phyloP scores from a whole-genome alignment of 106 monocot species.

The Acorus calamus region DNA sequence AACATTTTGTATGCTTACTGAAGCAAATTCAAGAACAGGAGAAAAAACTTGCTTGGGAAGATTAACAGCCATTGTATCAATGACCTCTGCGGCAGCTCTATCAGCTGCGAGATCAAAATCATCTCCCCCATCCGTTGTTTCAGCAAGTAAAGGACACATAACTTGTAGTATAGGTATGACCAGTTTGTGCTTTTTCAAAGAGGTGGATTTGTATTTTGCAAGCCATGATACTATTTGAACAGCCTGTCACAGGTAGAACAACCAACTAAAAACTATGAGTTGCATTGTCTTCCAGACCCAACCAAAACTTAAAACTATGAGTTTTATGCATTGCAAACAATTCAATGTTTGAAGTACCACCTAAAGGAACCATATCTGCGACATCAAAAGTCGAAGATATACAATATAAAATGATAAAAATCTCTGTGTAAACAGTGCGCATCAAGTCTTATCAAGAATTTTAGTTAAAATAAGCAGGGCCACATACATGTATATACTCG shows the following conservation, averaged over 20 bases:
- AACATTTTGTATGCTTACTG: constrained; percentile 44
- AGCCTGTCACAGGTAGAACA: constrained; percentile 36
- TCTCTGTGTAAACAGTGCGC: too few species aligned
- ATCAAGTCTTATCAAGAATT: too few species aligned
- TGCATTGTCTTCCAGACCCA: too few species aligned
- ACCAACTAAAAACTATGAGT: not conserved
- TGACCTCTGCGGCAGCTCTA: constrained; percentile 96
- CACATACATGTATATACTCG: too few species aligned
- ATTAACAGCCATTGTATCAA: constrained; percentile 95
- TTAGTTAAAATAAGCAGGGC: too few species aligned
- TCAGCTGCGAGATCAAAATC: constrained; percentile 85
- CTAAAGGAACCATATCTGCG: too few species aligned
- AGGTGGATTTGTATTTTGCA: constrained; percentile 86
- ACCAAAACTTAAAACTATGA: too few species aligned
- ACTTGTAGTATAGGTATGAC: constrained; percentile 78
- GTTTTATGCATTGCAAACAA: too few species aligned
- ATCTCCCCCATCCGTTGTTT: constrained; percentile 56
- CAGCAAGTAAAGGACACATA: constrained; percentile 94
- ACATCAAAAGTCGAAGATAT: too few species aligned
- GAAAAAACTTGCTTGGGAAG: constrained; percentile 85
- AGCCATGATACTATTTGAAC: constrained; percentile 98
- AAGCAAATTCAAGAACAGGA: constrained; percentile 78
- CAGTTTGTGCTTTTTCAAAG: constrained; percentile 85
- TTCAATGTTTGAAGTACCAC: too few species aligned
- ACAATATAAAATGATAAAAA: too few species aligned